Base-by-base conservation (phyloP, 2,329 filamentous ascomycete species). In the Chaetomiaceae sp. region DNA sequence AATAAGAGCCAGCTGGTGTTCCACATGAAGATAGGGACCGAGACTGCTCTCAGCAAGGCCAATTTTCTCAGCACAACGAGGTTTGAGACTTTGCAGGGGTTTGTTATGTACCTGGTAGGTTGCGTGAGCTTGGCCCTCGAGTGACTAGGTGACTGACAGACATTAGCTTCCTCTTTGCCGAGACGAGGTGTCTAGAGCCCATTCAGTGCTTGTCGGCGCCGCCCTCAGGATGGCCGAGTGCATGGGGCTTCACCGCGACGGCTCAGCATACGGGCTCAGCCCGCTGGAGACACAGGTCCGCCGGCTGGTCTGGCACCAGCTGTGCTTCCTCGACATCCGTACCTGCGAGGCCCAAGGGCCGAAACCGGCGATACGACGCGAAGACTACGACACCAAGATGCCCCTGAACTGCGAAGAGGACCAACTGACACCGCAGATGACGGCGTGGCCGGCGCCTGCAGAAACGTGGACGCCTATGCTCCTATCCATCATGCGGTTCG, bases 271-370 rank as follows among this genome's bases (percentile, higher is more conserved):
- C 62, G 81, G 80, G 1, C 76, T 87, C 53, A 80, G 77, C 3
- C 78, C 87, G 0, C 71, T 89, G 3, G 87, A 91, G 61, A 84
- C 82, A 0, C 86, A 91, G 49, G 75, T 89, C 3, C 81, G 87
- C 12, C 81, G 87, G 4, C 71, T 90, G 36, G 75, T 90, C 31
- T 91, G 87, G 88, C 84, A 89, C 65, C 87, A 91, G 62, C 75
- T 91, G 19, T 89, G 85, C 67, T 88, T 88, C 65, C 75, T 91
- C 8, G 88, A 91, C 65, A 79, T 89, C 53, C 77, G 86, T 36
- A 89, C 87, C 0, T 88, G 83, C 63, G 87, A 91, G 68, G 81
- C 84, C 1, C 87, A 88, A 57, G 88, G 87, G 0, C 87, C 87
- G 8, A 77, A 83, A 22, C 85, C 85, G 0, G 79, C 82, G 48